Evolutionary conservation across 192 early-diverging fungal species (phyloP), one percentile per base, ranked within the genome.

Genomic region (Umbelopsis sp.): DNA sequence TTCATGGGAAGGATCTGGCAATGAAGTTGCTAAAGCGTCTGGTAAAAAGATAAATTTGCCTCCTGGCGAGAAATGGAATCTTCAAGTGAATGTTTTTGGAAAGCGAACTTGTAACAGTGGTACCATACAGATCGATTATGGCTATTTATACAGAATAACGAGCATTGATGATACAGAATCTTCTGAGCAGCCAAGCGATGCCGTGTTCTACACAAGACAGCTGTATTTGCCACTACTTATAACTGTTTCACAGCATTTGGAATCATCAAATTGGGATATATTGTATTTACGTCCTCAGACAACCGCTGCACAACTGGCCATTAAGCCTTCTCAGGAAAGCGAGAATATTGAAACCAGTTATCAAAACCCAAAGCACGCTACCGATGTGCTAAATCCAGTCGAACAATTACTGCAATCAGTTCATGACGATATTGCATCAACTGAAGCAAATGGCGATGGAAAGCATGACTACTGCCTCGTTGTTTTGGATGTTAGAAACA

Each of bases 401-500:
- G 13, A 64, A 74, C 35, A 64, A 61, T 15, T 64, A 50, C 46
- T 46, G 70, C 8, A 33, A 67, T 45, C 44, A 58, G 61, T 44
- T 65, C 11, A 44, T 53, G 20, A 15, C 66, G 68, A 73, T 52
- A 20, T 61, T 8, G 30, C 55, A 2, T 35, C 55, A 1, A 35
- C 47, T 46, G 27, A 48, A 20, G 6, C 20, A 21, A 21, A 58
- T 15, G 64, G 49, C 0, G 33, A 68, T 49, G 83, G 76, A 51
- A 77, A 78, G 68, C 80, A 84, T 51, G 88, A 93, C 33, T 91
- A 88, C 50, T 95, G 88, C 80, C 64, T 95, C 27, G 74, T 94
- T 25, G 93, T 91, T 9, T 72, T 95, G 81, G 93, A 95, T 82
- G 74, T 95, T 25, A 74, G 86, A 48, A 95, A 95, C 74, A 71